phyloP scores from a whole-genome alignment of 768 basidiomycete species.

The Amylocystis lapponica region DNA sequence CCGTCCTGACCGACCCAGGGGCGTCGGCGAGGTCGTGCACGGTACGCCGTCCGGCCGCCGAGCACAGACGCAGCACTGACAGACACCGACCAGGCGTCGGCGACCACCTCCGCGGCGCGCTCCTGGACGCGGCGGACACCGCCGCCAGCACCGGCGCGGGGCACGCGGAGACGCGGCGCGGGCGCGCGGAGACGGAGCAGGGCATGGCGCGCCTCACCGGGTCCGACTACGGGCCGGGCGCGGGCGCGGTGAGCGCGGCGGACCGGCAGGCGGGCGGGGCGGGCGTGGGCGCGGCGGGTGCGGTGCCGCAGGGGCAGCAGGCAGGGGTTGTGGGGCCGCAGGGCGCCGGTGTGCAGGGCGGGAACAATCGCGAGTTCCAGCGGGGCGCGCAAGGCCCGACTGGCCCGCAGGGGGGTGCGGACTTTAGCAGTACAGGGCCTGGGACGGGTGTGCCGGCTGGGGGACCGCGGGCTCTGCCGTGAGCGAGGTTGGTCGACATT shows the following conservation, averaged over 20 bases:
- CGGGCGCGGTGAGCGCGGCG: neutral
- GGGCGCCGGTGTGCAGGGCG: neutral
- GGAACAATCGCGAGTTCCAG: neutral
- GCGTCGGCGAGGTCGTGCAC: conserved; percentile 8
- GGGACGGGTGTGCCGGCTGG: neutral
- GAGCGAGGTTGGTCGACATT: too few relatives aligned
- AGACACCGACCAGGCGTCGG: conserved; percentile 7
- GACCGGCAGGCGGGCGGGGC: neutral
- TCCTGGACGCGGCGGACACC: conserved; percentile 8
- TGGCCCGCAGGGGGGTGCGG: neutral
- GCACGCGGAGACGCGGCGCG: conserved; percentile 6
- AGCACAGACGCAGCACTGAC: neutral
- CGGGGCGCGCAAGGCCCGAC: neutral
- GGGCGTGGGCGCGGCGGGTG: neutral
- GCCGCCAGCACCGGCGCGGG: neutral
- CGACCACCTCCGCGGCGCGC: conserved; percentile 10
- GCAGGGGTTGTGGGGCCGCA: neutral
- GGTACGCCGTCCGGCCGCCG: conserved; percentile 4
- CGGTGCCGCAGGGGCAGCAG: neutral
- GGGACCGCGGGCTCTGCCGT: neutral
- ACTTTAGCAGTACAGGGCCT: neutral
- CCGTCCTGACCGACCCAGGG: neutral
- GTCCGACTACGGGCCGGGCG: neutral
- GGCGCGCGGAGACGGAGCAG: conserved; percentile 7
- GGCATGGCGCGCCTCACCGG: conserved; percentile 11